Evolutionary conservation across 805 yeast species (phyloP).

Genomic region (Millerago galiae): DNA sequence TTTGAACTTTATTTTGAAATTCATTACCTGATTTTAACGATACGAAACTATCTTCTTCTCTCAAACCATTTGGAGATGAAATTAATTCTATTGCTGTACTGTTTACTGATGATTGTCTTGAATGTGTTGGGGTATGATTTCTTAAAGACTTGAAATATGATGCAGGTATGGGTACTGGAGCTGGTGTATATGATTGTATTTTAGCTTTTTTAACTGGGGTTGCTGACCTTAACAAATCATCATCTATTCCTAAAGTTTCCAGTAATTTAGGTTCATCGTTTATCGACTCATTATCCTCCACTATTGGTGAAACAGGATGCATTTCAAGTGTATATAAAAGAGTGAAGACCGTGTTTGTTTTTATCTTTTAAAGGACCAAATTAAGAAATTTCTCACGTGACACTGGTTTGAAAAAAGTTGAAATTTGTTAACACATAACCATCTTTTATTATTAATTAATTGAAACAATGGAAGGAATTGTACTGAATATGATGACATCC

Average conservation of each 20-base stretch:
- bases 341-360: no score
- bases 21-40: slow-evolving; percentile 2
- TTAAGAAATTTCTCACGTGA: no score
- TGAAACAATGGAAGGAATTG: slow-evolving; percentile 19
- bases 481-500: slow-evolving; percentile 11
- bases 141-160: slow-evolving; percentile 7
- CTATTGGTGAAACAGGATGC: background rate
- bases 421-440: background rate
- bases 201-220: slow-evolving; percentile 2
- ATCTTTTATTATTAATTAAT: background rate
- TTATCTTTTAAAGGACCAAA: no score
- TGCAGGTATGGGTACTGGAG: slow-evolving; percentile 8
- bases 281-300: background rate
- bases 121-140: slow-evolving; percentile 7
- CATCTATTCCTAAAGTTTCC: slow-evolving; percentile 7
- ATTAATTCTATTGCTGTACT: slow-evolving; percentile 2
- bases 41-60: slow-evolving; percentile 1
- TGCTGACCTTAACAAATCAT: slow-evolving; percentile 4
- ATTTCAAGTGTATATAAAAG: background rate
- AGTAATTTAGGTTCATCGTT: slow-evolving; percentile 2
- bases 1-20: background rate
- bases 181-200: background rate
- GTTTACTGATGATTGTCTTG: slow-evolving; percentile 3
- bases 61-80: slow-evolving; percentile 3
- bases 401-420: no score